These are phyloP conservation scores for Cyclotella sp. DNA, from an alignment of 108 stramenopile species.

Conservation along the genomic window DNA sequence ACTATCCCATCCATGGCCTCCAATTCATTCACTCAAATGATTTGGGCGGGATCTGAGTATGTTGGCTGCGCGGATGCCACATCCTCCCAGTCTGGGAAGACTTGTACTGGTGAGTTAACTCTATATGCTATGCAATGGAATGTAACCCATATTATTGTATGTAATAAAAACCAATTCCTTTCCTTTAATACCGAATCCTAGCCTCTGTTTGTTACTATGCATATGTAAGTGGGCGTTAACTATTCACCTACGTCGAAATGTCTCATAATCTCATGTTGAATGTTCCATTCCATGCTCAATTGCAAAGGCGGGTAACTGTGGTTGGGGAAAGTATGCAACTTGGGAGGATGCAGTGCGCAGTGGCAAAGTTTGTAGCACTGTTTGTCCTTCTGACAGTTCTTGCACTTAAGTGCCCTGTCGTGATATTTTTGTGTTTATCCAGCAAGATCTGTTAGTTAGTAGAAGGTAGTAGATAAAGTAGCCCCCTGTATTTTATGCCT, in stretches of 20 bases:
- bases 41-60: neutral
- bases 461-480: too few species aligned
- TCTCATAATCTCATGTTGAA: neutral
- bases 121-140: neutral
- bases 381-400: neutral
- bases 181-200: neutral
- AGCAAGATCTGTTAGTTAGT: too few species aligned
- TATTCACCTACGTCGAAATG: too few species aligned
- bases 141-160: neutral
- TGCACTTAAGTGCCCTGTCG: too few species aligned
- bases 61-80: conserved; percentile 14
- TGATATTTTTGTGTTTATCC: too few species aligned
- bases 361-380: conserved; percentile 6
- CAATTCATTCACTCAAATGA: too few species aligned
- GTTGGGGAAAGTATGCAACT: neutral
- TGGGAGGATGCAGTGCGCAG: neutral
- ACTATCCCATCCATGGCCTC: neutral
- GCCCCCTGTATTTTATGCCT: too few species aligned
- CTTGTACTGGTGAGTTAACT: conserved; percentile 6
- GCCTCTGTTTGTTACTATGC: too few species aligned
- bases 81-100: neutral
- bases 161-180: neutral
- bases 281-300: neutral
- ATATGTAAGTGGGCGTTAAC: too few species aligned
- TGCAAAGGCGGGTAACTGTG: conserved; percentile 12